Conservation (phyloP, 345 rosid species). For the Brassica incana region DNA sequence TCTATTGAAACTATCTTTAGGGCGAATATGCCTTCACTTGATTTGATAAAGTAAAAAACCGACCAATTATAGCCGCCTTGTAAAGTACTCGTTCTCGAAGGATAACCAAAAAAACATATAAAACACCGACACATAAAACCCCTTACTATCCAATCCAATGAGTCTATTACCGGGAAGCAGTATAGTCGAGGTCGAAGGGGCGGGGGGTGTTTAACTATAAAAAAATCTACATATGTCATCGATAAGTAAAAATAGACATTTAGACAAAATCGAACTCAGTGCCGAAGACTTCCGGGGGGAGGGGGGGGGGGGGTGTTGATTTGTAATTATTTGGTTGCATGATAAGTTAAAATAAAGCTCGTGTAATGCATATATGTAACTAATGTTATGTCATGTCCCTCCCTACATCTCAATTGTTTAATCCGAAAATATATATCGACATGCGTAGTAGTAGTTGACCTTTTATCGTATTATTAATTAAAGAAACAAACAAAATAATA, state of each 20-base stretch:
- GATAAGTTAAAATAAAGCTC: constrained; percentile 23
- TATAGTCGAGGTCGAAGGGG: too few relatives aligned
- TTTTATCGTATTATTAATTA: constrained; percentile 20
- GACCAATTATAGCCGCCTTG: not conserved
- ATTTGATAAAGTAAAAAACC: not conserved
- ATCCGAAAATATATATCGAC: not conserved
- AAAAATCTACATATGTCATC: not conserved
- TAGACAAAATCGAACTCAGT: constrained; percentile 14
- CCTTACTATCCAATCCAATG: not conserved
- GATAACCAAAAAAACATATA: not conserved
- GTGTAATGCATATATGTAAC: not conserved
- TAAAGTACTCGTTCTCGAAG: not conserved
- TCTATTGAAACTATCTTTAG: not conserved
- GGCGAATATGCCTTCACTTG: constrained; percentile 1
- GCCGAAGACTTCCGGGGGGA: constrained; percentile 2
- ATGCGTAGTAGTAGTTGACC: constrained; percentile 21
- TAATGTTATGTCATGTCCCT: constrained; percentile 21
- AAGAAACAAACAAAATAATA: not conserved
- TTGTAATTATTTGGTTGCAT: constrained; percentile 15
- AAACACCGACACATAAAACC: constrained; percentile 3
- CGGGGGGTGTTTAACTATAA: not conserved
- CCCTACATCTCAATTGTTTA: constrained; percentile 5
- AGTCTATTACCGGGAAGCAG: not conserved
- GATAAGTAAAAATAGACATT: not conserved
- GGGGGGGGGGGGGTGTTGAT: not conserved